Base-by-base conservation (phyloP, 2,329 filamentous ascomycete genomes). In the Cladorrhinum sp. region DNA sequence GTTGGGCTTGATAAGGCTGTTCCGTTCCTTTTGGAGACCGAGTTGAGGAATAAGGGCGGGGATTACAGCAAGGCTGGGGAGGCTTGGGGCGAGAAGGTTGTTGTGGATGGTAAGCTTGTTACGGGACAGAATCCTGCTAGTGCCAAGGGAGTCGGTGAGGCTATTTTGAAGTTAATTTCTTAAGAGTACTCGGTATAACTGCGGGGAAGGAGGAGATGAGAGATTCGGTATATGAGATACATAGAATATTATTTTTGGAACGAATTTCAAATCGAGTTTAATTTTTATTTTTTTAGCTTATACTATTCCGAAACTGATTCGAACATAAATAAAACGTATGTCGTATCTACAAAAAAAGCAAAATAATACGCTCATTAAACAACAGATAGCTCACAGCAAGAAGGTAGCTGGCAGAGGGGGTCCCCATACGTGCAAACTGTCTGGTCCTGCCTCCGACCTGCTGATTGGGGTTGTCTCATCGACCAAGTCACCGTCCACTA, bases 21-120 rank as follows among this genome's bases (percentile, higher is more conserved):
- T 76, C 84, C 84, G 0, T 90, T 89, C 72, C 71, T 81, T 72
- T 81, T 90, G 49, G 84, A 85, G 71, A 81, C 82, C 63, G 78
- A 81, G 71, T 70, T 85, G 57, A 71, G 76, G 6, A 70, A 79
- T 68, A 75, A 73, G 22, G 80, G 83, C 6, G 87, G 78, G 20
- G 77, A 76, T 53, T 89, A 81, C 67, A 78, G 79, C 65, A 85
- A 85, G 76, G 81, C 84, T 0, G 75, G 70, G 1, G 72, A 83
- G 69, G 76, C 78, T 3, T 83, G 76, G 77, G 78, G 68, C 6
- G 76, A 77, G 65, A 77, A 81, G 69, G 76, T 83, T 0, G 76
- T 80, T 0, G 78, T 81, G 2, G 77, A 81, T 49, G 83, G 81
- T 8, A 77, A 75, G 63, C 62, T 85, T 32, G 82, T 85, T 60